These are phyloP conservation scores for Gossypium longicalyx DNA, from an alignment of 345 rosid genomes.

Conservation along the genomic window DNA sequence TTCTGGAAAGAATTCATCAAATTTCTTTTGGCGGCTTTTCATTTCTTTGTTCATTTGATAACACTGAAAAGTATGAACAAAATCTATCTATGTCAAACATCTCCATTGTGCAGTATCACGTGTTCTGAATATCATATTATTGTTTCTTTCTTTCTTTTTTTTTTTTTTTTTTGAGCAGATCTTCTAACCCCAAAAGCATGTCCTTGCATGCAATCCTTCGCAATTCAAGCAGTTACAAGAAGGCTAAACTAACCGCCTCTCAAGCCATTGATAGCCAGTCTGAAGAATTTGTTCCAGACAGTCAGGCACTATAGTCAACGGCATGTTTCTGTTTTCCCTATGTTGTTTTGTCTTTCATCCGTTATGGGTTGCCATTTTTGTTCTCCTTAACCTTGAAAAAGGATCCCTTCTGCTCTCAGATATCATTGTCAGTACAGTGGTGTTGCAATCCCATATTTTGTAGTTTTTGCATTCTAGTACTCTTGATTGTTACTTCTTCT, in stretches of 20 bases:
- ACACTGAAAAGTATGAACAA: neutral
- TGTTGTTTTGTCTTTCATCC: neutral
- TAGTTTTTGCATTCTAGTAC: neutral
- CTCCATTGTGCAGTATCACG: neutral
- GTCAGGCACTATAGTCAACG: conserved; percentile 23
- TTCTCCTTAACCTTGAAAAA: neutral
- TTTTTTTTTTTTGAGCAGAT: conserved; percentile 20
- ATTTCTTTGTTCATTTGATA: neutral
- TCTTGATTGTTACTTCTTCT: too few relatives aligned
- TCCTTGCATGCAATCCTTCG: conserved; percentile 38
- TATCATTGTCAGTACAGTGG: neutral
- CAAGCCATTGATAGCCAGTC: conserved; percentile 43
- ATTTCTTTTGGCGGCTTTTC: conserved; percentile 1
- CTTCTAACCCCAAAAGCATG: conserved; percentile 21
- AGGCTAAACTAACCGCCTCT: conserved; percentile 45
- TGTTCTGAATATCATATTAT: neutral
- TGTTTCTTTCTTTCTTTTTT: neutral
- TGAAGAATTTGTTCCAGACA: conserved; percentile 48
- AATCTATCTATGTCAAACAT: neutral
- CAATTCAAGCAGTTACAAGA: conserved; percentile 53
- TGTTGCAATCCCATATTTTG: neutral
- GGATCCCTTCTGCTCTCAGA: neutral
- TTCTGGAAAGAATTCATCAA: neutral
- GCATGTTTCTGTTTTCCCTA: neutral
- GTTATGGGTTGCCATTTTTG: neutral